phyloP scores from a whole-genome alignment of 345 rosid genomes.

The Turnera subulata region DNA sequence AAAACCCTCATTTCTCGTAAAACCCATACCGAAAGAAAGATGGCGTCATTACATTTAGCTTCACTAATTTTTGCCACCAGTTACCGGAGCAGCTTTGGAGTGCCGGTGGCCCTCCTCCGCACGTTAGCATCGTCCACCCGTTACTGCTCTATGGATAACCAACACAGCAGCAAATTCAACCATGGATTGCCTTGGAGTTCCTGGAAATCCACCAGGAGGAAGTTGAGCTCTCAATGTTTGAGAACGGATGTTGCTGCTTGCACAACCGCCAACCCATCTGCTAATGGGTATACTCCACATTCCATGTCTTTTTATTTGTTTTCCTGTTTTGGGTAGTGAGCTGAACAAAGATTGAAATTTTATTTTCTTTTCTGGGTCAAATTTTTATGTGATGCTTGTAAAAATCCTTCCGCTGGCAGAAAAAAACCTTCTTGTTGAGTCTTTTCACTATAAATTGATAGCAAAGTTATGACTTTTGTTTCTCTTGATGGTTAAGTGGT shows the following conservation, averaged over 20 bases:
- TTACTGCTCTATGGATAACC: conserved; percentile 12
- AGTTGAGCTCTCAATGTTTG: conserved; percentile 34
- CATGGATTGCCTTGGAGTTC: conserved; percentile 9
- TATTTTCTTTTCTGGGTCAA: too few species aligned
- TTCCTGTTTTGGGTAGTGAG: not conserved
- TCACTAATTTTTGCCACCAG: conserved; percentile 37
- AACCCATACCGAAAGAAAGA: not conserved
- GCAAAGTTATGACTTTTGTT: not conserved
- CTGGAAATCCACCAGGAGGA: conserved; percentile 22
- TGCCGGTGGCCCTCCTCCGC: conserved; percentile 36
- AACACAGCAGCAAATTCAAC: conserved; percentile 2
- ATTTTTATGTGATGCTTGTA: too few species aligned
- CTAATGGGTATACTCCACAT: conserved; percentile 38
- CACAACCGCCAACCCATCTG: conserved; percentile 28
- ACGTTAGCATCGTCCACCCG: conserved; percentile 31
- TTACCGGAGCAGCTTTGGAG: conserved; percentile 39
- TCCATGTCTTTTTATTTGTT: conserved; percentile 2
- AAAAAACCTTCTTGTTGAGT: too few species aligned
- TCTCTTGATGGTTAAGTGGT: not conserved
- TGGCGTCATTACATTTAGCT: conserved; percentile 35
- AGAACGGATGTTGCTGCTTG: conserved; percentile 18
- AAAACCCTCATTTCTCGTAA: too few species aligned
- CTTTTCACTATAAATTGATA: too few species aligned
- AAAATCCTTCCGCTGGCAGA: too few species aligned
- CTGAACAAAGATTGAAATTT: too few species aligned